Base-by-base conservation (phyloP, 1,284 basidiomycete species). In the Puccinia brachypodii region DNA sequence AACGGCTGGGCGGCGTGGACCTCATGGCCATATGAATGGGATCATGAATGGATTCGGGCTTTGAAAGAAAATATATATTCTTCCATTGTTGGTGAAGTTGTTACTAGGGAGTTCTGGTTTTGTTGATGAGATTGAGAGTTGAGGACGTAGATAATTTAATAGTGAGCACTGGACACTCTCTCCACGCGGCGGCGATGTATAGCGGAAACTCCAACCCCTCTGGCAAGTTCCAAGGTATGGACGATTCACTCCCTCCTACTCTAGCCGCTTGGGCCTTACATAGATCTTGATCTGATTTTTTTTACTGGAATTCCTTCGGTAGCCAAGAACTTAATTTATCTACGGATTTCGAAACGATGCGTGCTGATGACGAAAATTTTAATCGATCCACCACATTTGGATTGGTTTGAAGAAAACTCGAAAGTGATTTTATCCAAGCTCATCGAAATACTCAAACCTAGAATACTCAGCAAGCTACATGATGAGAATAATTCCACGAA, bases 311-410 rank as follows among this genome's bases (percentile, higher is more conserved):
- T 13, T 33, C 31, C 14, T 14, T 28, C 7, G 9, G 19, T 19
- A 76, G 74, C 40, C 40, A 76, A 66, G 25, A 76, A 76, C 47
- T 50, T 40, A n/a, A 22, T 76, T 16, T 76, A 76, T 66, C 60
- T 76, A 2, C 40, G 60, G 42, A 76, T 76, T 14, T 76, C 74
- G n/a, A 38, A 64, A 6, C 58, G 74, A 40, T 64, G 58, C 33
- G 74, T 76, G 28, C 60, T 76, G n/a, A 62, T 76, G 74, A 76
- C 58, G 13, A 76, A 76, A 42, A 64, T 76, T 4, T 42, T 76
- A 64, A 47, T 76, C 58, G 74, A 76, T 16, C 38, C 56, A 11
- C 56, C 60, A 22, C 74, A 76, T 62, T 28, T 76, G 33, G 9
- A 31, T 62, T 76, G 74, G 74, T 76, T 64, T 19, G 40, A 76